Base-by-base conservation (phyloP, 495 filamentous ascomycete genomes). In the Daldinia caldariorum region DNA sequence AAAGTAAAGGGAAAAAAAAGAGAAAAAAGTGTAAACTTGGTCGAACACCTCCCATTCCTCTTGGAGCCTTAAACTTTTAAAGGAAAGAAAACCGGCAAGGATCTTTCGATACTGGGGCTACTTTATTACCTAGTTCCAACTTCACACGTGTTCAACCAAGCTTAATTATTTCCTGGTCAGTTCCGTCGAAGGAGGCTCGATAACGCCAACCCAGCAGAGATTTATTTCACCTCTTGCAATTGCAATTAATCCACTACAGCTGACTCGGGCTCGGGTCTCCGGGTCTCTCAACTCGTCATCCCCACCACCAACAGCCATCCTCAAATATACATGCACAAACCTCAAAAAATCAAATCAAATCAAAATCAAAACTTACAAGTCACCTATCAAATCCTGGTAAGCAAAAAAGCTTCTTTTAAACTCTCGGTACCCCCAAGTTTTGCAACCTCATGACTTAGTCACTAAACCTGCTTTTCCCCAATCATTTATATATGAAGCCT, bases 61-160 rank as follows among this genome's bases (percentile, higher is more conserved):
- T 13, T 16, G 26, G 51, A n/a, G 58, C 51, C 65, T 22, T 38
- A 20, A 31, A 14, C 43, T 57, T 53, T 47, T 41, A 7, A 6
- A 29, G 6, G 43, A 1, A 31, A 54, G 14, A 31, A 12, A n/a
- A 10, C 4, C 29, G 67, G 56, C 61, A 60, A 70, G 61, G 67
- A 34, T 70, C 57, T 57, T 50, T 34, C n/a, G 54, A 49, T 12
- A 18, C 26, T 50, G 53, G 55, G 60, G 39, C 56, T 61, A 61
- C 58, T 35, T 43, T n/a, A 39, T 54, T 66, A 26, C 26, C 26
- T 26, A 69, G 61, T 62, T 67, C 37, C 58, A 57, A 61, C 32
- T 54, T 67, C 64, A 65, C 68, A 71, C 69, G 63, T 71, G 69
- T 63, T 59, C 59, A 63, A 63, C 63, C 69, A 71, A 58, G 58